Conservation (phyloP, 345 rosid species). For the Atalantia buxifolia region DNA sequence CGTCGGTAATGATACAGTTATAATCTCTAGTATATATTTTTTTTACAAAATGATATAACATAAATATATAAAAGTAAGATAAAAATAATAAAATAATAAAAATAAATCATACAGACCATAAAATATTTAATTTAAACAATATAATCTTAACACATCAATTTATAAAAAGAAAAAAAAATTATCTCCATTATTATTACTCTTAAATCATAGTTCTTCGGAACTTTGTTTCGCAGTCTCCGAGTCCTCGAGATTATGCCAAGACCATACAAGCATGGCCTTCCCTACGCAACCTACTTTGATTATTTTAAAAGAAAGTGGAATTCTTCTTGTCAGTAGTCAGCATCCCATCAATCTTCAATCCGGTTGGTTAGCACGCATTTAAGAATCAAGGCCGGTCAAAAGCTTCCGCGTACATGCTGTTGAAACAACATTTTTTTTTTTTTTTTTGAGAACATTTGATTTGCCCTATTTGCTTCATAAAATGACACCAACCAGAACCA, state of each 20-base stretch:
- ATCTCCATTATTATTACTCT: too few relatives aligned
- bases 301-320: neutral
- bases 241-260: neutral
- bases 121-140: too few relatives aligned
- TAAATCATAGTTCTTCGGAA: too few relatives aligned
- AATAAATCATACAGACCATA: too few relatives aligned
- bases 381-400: neutral
- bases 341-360: neutral
- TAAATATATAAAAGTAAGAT: fast-evolving
- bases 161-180: too few relatives aligned
- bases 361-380: neutral
- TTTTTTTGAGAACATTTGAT: too few relatives aligned
- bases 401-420: neutral
- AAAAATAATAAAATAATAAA: too few relatives aligned
- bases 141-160: too few relatives aligned
- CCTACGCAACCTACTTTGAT: neutral
- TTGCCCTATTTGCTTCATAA: neutral
- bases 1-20: too few relatives aligned
- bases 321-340: neutral
- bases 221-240: too few relatives aligned
- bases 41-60: too few relatives aligned
- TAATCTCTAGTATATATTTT: too few relatives aligned
- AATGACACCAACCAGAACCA: neutral
- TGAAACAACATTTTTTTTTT: neutral
- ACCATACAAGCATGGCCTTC: neutral